Conservation (phyloP, 805 yeast species). For the Lipomyces starkeyi region DNA sequence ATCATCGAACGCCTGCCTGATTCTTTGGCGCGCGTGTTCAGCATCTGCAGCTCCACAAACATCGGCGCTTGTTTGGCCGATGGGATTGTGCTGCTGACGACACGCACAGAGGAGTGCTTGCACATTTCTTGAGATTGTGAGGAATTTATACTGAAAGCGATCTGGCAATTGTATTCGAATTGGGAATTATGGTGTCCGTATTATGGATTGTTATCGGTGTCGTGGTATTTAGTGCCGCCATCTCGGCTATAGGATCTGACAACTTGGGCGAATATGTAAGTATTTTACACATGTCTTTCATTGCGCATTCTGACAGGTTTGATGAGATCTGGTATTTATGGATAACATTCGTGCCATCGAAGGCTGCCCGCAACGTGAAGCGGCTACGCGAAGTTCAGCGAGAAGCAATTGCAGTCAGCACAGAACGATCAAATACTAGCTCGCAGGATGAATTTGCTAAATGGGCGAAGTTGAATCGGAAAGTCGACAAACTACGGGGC, state of each 20-base stretch:
- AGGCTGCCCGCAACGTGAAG: conserved; percentile 40
- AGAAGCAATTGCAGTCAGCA: conserved; percentile 56
- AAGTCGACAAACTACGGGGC: conserved; percentile 60
- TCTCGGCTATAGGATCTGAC: conserved; percentile 49
- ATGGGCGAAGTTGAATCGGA: conserved; percentile 92
- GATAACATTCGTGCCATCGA: conserved; percentile 18
- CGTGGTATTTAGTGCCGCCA: conserved; percentile 48
- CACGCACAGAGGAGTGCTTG: background rate
- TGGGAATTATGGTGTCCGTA: conserved; percentile 25
- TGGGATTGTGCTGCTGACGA: background rate
- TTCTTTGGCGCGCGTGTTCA: too few species aligned
- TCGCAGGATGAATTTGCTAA: conserved; percentile 95
- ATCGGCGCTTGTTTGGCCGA: background rate
- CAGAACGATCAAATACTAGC: conserved; percentile 64
- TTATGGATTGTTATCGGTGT: conserved; percentile 45
- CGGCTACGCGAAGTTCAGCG: conserved; percentile 47
- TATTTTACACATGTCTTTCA: background rate
- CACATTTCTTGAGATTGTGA: background rate
- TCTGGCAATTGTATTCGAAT: background rate
- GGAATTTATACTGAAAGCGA: background rate
- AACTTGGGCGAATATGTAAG: conserved; percentile 42
- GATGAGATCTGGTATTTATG: conserved; percentile 32
- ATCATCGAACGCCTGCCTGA: too few species aligned
- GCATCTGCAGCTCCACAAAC: background rate
- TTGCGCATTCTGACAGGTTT: conserved; percentile 28